Evolutionary conservation across 2,329 filamentous ascomycete species (phyloP), one percentile per base, ranked within the genome.

Genomic region (Colletotrichum horii): DNA sequence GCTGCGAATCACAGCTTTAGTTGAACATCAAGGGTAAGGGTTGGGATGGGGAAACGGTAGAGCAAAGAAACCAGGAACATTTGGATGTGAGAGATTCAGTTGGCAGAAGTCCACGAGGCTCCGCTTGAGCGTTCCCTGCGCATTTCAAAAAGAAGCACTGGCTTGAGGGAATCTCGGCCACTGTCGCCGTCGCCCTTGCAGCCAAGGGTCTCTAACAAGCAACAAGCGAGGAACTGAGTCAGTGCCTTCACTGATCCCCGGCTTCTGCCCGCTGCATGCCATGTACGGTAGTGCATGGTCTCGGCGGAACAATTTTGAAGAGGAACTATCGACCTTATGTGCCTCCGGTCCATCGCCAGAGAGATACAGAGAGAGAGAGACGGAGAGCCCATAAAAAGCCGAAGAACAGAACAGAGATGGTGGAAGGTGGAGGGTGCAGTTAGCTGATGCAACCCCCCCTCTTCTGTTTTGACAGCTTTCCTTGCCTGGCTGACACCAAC

Each of bases 1-100:
- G 24, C 61, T 71, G 67, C 71, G 71, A 74, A 76, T 74, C 70
- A 69, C 38, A 76, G 58, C 43, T 36, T 56, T 28, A n/a, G 36
- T 38, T 9, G 34, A 64, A 64, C 26, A 19, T 19, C 43, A 43
- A 68, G 26, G 56, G n/a, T 34, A 22, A 65, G 52, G 58, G 58
- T 58, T 19, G 22, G 22, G 65, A 68, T 67, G 65, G 58, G 64
- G 62, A 58, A 32, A 67, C 32, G 55, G 62, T 43, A 48, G 55
- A 68, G 43, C 38, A 58, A 34, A 36, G 61, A 43, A 66, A 30
- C 61, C 55, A 26, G 65, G 30, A 48, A 36, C 34, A 38, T 52
- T 30, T 62, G 26, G 22, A 55, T 74, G 65, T 60, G 64, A 48
- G 70, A 70, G 65, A 34, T 74, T 70, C 70, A 66, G 43, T 70